phyloP scores from a whole-genome alignment of 2,329 filamentous ascomycete genomes.

The Scytalidium lignicola region DNA sequence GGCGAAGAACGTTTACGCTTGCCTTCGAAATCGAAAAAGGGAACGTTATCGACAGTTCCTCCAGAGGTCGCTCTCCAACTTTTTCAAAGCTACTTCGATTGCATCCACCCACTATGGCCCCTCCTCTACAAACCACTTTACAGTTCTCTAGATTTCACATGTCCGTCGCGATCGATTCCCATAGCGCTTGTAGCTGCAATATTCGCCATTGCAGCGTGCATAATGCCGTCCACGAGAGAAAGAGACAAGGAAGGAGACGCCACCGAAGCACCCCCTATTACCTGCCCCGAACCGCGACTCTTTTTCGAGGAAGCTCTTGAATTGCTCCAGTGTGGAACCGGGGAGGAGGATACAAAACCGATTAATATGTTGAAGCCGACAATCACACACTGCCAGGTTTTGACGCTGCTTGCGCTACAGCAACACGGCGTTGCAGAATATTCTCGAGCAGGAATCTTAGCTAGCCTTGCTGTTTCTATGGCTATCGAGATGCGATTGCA shows the following conservation, averaged over 20 bases:
- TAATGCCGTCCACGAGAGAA: slow-evolving; percentile 1
- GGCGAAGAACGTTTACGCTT: background rate
- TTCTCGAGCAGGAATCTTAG: slow-evolving; percentile 22
- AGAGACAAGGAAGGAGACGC: slow-evolving; percentile 10
- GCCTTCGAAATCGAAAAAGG: background rate
- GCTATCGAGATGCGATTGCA: slow-evolving; percentile 25
- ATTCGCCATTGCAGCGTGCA: slow-evolving; percentile 23
- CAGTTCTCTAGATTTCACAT: slow-evolving; percentile 18
- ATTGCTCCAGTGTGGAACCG: slow-evolving; percentile 11
- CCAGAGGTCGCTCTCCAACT: slow-evolving; percentile 19
- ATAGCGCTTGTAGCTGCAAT: slow-evolving; percentile 21
- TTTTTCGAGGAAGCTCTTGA: slow-evolving; percentile 20
- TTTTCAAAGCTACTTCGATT: slow-evolving; percentile 25
- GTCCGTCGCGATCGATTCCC: slow-evolving; percentile 18
- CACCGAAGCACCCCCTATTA: background rate
- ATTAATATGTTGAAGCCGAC: slow-evolving; percentile 19
- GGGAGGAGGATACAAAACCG: slow-evolving; percentile 4
- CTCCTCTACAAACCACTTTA: slow-evolving; percentile 27
- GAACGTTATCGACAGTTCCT: slow-evolving; percentile 9
- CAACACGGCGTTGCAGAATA: slow-evolving; percentile 27
- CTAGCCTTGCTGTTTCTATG: slow-evolving; percentile 23
- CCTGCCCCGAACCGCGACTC: slow-evolving; percentile 14
- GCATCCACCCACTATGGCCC: slow-evolving; percentile 26
- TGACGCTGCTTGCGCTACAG: slow-evolving; percentile 23
- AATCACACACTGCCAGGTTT: slow-evolving; percentile 23